Evolutionary conservation across 768 basidiomycete genomes (phyloP).

Genomic region (Kwoniella sp.): DNA sequence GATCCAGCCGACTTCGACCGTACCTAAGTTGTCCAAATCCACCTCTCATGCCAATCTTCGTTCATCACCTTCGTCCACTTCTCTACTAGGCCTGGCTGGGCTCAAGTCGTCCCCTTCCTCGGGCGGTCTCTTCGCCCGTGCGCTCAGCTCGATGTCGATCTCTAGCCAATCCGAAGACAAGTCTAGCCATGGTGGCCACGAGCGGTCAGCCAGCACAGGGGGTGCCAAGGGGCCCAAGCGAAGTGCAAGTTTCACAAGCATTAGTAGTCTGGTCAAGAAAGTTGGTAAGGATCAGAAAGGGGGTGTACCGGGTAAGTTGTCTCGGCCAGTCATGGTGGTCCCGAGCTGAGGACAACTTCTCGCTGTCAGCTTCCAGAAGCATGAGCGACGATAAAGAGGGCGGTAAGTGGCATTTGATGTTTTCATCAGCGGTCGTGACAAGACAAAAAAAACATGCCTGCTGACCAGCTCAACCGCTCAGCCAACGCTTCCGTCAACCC

Average conservation of each 20-base stretch:
- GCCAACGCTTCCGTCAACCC: conserved; percentile 20
- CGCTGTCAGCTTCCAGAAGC: conserved; percentile 3
- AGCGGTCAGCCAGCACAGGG: neutral
- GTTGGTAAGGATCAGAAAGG: conserved; percentile 13
- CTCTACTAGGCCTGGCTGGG: neutral
- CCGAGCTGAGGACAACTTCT: too few relatives aligned
- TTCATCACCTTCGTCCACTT: neutral
- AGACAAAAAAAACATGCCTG: too few relatives aligned
- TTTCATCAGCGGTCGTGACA: too few relatives aligned
- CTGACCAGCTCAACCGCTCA: neutral
- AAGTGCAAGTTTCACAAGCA: conserved; percentile 36
- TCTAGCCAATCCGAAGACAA: conserved; percentile 10
- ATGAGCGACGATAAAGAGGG: conserved; percentile 12
- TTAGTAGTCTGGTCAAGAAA: conserved; percentile 29
- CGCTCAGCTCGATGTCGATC: conserved; percentile 32
- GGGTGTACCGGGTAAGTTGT: too few relatives aligned
- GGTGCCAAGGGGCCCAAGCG: conserved; percentile 26
- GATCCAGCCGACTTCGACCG: too few relatives aligned
- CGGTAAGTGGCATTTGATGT: conserved; percentile 1
- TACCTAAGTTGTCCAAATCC: neutral
- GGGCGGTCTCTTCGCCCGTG: conserved; percentile 21
- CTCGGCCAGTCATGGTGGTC: too few relatives aligned
- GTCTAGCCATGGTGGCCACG: neutral
- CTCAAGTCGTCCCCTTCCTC: neutral
- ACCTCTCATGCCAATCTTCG: neutral